Conservation (phyloP, 2,329 filamentous ascomycete genomes). For the Trichoderma atrobrunneum region DNA sequence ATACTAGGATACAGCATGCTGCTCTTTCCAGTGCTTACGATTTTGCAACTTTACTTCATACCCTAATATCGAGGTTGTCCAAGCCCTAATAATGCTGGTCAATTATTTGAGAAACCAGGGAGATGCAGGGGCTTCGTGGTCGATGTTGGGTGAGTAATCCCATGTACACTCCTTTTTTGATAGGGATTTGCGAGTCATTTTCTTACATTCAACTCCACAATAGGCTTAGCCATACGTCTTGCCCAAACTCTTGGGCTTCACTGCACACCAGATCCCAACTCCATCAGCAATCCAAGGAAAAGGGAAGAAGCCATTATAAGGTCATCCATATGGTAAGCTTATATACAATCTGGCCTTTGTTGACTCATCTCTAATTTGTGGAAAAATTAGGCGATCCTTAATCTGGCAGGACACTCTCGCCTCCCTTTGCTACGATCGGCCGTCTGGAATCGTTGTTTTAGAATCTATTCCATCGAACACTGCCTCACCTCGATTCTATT, state of each 20-base stretch:
- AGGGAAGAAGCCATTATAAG: not conserved
- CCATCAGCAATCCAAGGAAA: not conserved
- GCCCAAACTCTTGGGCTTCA: slow-evolving; percentile 6
- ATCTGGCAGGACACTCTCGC: slow-evolving; percentile 10
- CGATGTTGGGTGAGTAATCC: slow-evolving; percentile 12
- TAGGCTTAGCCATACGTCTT: slow-evolving; percentile 11
- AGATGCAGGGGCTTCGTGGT: slow-evolving; percentile 11
- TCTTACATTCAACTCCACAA: not conserved
- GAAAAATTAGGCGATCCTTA: not conserved
- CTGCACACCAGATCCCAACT: not conserved
- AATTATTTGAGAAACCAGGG: slow-evolving; percentile 11
- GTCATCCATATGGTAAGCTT: not conserved
- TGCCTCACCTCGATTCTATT: not conserved
- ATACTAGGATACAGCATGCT: not conserved
- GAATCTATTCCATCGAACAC: slow-evolving; percentile 3
- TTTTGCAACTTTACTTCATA: slow-evolving; percentile 12
- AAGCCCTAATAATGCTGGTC: slow-evolving; percentile 1
- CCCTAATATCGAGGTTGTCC: slow-evolving; percentile 5
- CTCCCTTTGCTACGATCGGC: slow-evolving; percentile 5
- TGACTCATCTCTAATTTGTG: not conserved
- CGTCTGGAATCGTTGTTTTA: slow-evolving; percentile 6
- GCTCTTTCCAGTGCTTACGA: slow-evolving; percentile 6
- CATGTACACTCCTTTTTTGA: not conserved
- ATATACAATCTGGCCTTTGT: not conserved
- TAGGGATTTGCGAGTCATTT: not conserved